Percentiles rank a stretch among this genome's conserved stretches.
Evolutionary conservation across 495 filamentous ascomycete genomes (phyloP).

Genomic region (Pyronema domesticum): DNA sequence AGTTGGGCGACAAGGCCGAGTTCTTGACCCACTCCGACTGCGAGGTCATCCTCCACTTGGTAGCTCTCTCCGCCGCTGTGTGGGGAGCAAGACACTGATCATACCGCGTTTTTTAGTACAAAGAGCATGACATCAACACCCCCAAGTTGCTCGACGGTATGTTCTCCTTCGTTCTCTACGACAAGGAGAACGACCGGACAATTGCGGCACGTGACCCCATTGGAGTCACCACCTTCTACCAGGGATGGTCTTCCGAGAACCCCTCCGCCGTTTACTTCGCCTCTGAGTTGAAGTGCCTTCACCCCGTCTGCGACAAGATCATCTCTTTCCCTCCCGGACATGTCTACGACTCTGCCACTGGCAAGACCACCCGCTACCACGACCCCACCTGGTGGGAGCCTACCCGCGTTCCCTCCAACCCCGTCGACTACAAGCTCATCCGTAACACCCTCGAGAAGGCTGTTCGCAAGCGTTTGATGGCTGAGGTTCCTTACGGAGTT

Average conservation of each 20-base stretch:
- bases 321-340: slow-evolving; percentile 87
- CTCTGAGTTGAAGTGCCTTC: slow-evolving; percentile 85
- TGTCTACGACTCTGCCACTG: slow-evolving; percentile 81
- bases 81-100: slow-evolving; percentile 17
- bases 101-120: slow-evolving; percentile 41
- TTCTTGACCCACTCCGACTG: slow-evolving; percentile 98
- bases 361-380: slow-evolving; percentile 67
- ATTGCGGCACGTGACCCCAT: slow-evolving; percentile 92
- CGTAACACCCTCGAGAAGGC: slow-evolving; percentile 71
- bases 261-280: slow-evolving; percentile 85
- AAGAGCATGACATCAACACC: slow-evolving; percentile 78
- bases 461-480: slow-evolving; percentile 93
- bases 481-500: slow-evolving; percentile 94
- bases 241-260: slow-evolving; percentile 67
- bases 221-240: slow-evolving; percentile 92
- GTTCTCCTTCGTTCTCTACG: slow-evolving; percentile 98
- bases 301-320: slow-evolving; percentile 90
- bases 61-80: slow-evolving; percentile 31
- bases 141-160: slow-evolving; percentile 94
- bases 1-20: slow-evolving; percentile 58
- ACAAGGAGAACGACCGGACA: slow-evolving; percentile 75
- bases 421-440: slow-evolving; percentile 63
- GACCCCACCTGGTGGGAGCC: slow-evolving; percentile 87
- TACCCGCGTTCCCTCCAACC: slow-evolving; percentile 51
- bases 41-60: slow-evolving; percentile 93